A percentile compares a stretch with the other conserved stretches of the same genome.
phyloP scores from a whole-genome alignment of 352 stramenopile genomes.

The Globisporangium emineosum region DNA sequence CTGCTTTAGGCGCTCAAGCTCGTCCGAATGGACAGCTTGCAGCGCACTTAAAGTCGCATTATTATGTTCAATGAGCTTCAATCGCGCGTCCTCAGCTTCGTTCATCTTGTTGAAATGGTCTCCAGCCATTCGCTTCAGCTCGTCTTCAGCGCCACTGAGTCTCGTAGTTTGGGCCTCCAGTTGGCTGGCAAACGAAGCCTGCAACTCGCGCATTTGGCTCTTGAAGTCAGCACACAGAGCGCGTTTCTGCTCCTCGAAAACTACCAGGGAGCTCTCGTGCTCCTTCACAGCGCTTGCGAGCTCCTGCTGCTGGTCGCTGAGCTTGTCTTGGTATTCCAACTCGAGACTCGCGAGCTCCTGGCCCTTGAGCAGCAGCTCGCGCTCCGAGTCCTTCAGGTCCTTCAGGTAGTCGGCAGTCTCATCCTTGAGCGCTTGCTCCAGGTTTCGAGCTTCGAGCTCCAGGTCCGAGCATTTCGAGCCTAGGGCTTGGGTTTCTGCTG shows the following conservation, averaged over 20 bases:
- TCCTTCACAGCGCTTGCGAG: neutral
- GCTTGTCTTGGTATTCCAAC: neutral
- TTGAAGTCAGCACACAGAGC: neutral
- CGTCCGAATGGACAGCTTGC: neutral
- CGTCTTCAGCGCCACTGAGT: neutral
- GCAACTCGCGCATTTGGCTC: neutral
- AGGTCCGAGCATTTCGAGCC: neutral
- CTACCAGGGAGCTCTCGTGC: no score
- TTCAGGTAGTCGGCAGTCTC: neutral
- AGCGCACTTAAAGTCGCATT: neutral
- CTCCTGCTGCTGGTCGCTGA: neutral
- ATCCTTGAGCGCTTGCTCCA: neutral
- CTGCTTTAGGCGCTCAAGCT: neutral
- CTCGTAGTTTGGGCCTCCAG: neutral
- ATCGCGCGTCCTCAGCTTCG: neutral
- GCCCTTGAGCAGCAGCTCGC: constrained; percentile 2
- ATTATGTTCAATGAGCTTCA: neutral
- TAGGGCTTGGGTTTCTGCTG: neutral
- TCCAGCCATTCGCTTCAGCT: neutral
- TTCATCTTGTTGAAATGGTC: constrained; percentile 1
- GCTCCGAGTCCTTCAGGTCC: neutral
- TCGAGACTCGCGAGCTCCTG: neutral
- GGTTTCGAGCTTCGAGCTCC: neutral
- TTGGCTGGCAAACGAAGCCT: neutral
- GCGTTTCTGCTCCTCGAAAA: neutral